Evolutionary conservation across 1,284 basidiomycete species (phyloP), one percentile per base, ranked within the genome.

Genomic region (Cryptococcus sp.): DNA sequence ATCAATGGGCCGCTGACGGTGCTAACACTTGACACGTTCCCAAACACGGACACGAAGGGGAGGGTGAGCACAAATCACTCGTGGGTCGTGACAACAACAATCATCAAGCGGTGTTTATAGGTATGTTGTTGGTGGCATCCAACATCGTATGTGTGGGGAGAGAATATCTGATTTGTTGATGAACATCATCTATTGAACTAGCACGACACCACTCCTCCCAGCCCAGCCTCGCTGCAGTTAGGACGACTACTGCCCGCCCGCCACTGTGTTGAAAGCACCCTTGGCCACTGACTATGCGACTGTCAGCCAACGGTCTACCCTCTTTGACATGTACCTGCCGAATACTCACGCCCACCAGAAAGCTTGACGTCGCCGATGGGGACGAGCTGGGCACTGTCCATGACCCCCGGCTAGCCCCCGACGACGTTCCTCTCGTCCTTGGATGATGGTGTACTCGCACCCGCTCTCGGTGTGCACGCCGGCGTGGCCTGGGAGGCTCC

Each of bases 361-460:
- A 69, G 53, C 40, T 64, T 65, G 8, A 59, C 65, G 16, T 65
- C 59, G n/a, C 62, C 61, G 8, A 69, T 44, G 13, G 67, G 67
- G 15, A 65, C 67, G 0, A 69, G 49, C 52, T 69, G 58, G 18
- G 65, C 60, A 1, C 33, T 35, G 42, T 69, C 63, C 46, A 65
- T 69, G 20, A 67, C 35, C 7, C 65, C 67, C 7, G 58, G 62
- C 21, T 52, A 47, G 38, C 53, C 60, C 55, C 64, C 63, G 33
- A 67, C 47, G 1, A 56, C 55, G 36, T 67, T 60, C 36, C 37
- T 46, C 20, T 18, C 44, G n/a, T 45, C 20, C 40, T 49, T 53
- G 28, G n/a, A 35, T 51, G 33, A 50, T 47, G 21, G 50, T 50
- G 21, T 53, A 56, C 37, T 57, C 59, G 55, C 55, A 53, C 11